Conservation (phyloP, 768 basidiomycete genomes). For the Xerocomellus amylosporus region DNA sequence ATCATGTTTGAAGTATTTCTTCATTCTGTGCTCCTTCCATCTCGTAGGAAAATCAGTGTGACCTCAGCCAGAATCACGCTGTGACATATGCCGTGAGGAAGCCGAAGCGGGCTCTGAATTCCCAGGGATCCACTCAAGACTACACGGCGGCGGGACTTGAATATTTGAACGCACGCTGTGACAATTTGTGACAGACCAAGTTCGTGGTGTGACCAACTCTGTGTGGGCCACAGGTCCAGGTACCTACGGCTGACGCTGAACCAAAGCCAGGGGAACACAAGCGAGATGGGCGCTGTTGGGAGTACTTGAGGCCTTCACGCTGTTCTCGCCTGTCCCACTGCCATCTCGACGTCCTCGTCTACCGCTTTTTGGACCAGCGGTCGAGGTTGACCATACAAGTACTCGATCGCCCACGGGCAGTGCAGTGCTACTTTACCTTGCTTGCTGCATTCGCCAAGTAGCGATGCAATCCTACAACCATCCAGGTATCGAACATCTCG, state of each 20-base stretch:
- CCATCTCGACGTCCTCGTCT: background rate
- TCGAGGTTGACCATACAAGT: slow-evolving; percentile 1
- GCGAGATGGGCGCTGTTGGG: slow-evolving; percentile 25
- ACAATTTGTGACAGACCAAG: no score
- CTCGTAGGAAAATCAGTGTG: no score
- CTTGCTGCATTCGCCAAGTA: background rate
- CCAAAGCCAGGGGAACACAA: background rate
- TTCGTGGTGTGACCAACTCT: no score
- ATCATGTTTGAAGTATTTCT: no score
- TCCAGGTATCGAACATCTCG: slow-evolving; percentile 19
- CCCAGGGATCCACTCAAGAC: no score
- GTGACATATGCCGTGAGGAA: no score
- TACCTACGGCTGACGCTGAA: background rate
- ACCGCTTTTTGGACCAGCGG: background rate
- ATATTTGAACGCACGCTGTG: no score
- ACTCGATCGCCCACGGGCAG: background rate
- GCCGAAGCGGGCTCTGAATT: no score
- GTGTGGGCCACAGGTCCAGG: no score
- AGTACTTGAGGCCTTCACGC: background rate
- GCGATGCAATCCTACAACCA: slow-evolving; percentile 34
- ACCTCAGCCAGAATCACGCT: no score
- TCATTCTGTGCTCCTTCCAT: no score
- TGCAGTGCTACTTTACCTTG: background rate
- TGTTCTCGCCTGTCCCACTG: background rate
- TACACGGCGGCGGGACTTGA: no score